These are phyloP conservation scores for Pistacia integerrima DNA, from an alignment of 345 rosid genomes.

Conservation along the genomic window DNA sequence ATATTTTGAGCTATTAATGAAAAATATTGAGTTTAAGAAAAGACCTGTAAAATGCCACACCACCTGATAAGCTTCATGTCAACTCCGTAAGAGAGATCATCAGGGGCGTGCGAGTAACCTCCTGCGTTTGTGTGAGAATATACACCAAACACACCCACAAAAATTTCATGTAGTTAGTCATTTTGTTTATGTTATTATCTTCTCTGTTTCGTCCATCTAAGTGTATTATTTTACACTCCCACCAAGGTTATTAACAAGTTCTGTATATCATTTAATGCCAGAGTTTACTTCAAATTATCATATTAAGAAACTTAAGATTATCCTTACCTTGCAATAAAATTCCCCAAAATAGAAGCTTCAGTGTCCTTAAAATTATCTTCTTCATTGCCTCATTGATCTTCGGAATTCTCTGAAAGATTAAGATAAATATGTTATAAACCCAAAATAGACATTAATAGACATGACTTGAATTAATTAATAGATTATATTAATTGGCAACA, in stretches of 20 bases:
- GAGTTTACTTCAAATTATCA: background rate
- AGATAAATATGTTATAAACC: background rate
- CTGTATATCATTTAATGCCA: too few relatives aligned
- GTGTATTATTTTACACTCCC: too few relatives aligned
- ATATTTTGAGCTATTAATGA: background rate
- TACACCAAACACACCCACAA: too few relatives aligned
- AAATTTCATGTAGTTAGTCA: too few relatives aligned
- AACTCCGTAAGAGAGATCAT: constrained; percentile 57
- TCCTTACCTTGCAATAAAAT: constrained; percentile 58
- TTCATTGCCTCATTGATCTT: constrained; percentile 42
- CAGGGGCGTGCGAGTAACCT: constrained; percentile 73
- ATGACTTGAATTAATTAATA: too few relatives aligned
- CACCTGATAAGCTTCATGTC: constrained; percentile 66
- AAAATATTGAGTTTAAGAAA: background rate
- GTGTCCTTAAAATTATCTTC: constrained; percentile 54
- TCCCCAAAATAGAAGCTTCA: constrained; percentile 81
- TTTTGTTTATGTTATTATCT: background rate
- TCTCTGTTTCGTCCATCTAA: background rate
- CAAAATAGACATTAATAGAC: too few relatives aligned
- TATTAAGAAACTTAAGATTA: background rate
- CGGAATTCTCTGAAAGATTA: constrained; percentile 44
- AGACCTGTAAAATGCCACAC: constrained; percentile 75
- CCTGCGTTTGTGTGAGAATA: constrained; percentile 33
- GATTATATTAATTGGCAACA: too few relatives aligned
- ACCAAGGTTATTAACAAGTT: too few relatives aligned